Conservation (phyloP, 306 rosid genomes). For the Vigna reflexopilosa region DNA sequence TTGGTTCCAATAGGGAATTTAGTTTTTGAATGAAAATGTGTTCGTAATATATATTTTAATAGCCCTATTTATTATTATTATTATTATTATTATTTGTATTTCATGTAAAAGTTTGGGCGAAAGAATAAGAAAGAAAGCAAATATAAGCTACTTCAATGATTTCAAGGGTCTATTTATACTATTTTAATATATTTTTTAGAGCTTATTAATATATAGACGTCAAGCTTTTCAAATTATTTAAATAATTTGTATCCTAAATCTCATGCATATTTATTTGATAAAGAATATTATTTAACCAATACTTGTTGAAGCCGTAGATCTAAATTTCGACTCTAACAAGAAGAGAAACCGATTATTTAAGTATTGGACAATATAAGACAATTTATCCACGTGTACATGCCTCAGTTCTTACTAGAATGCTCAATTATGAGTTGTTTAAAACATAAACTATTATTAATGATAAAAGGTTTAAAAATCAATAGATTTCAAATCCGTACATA, state of each 20-base stretch:
- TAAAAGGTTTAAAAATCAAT: neutral
- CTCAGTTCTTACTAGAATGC: neutral
- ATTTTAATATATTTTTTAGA: neutral
- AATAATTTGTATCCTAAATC: neutral
- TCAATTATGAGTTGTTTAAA: neutral
- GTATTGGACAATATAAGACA: neutral
- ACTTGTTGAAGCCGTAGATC: neutral
- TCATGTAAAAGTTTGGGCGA: neutral
- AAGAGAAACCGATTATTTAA: neutral
- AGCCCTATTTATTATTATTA: too few relatives aligned
- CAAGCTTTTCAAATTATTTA: neutral
- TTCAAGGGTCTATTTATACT: neutral
- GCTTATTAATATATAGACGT: neutral
- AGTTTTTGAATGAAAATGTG: neutral
- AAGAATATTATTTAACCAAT: neutral
- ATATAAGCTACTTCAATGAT: neutral
- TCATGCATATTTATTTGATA: neutral
- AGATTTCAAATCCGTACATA: neutral
- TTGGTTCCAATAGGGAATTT: neutral
- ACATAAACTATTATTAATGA: neutral
- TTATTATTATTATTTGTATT: neutral
- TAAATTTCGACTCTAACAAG: neutral
- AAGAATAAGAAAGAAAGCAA: neutral
- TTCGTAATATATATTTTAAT: too few relatives aligned
- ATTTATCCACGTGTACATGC: neutral